Conservation (phyloP, 371 early-diverging fungal genomes). For the Choanephora cucurbitarum region DNA sequence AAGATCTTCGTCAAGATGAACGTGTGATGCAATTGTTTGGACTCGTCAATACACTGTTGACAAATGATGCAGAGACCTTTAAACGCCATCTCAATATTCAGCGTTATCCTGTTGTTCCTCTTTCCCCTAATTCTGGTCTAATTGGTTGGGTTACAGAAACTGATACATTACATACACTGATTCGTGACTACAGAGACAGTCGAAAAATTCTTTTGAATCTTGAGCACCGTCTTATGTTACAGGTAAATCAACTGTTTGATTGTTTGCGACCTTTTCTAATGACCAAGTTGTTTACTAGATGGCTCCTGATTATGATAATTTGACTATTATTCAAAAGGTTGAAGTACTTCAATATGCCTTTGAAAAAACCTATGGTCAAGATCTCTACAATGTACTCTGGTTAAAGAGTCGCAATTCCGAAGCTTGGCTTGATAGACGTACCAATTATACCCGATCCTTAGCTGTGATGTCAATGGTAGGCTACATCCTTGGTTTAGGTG, state of each 20-base stretch:
- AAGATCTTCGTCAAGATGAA: conserved; percentile 98
- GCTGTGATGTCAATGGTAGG: conserved; percentile 99
- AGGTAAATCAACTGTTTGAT: conserved; percentile 28
- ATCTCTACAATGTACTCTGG: conserved; percentile 95
- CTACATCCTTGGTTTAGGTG: conserved; percentile 97
- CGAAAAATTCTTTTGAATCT: conserved; percentile 88
- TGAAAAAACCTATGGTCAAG: conserved; percentile 93
- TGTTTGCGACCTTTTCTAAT: neutral
- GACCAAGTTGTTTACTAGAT: conserved; percentile 50
- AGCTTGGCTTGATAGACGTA: conserved; percentile 94
- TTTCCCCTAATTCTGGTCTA: conserved; percentile 95
- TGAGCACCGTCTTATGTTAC: conserved; percentile 94
- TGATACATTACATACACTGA: conserved; percentile 91
- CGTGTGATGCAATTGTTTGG: conserved; percentile 99
- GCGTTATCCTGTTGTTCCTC: conserved; percentile 92
- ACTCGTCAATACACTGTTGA: conserved; percentile 91
- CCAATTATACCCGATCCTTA: conserved; percentile 94
- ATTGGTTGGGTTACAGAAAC: conserved; percentile 97
- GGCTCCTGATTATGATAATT: conserved; percentile 93
- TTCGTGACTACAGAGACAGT: conserved; percentile 89
- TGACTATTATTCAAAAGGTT: conserved; percentile 91
- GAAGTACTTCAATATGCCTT: conserved; percentile 97
- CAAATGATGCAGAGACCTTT: conserved; percentile 89
- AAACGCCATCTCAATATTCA: conserved; percentile 92
- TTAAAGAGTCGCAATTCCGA: conserved; percentile 95